These are phyloP conservation scores for Echites panduratus DNA, from an alignment of 257 asterid species.

Conservation along the genomic window DNA sequence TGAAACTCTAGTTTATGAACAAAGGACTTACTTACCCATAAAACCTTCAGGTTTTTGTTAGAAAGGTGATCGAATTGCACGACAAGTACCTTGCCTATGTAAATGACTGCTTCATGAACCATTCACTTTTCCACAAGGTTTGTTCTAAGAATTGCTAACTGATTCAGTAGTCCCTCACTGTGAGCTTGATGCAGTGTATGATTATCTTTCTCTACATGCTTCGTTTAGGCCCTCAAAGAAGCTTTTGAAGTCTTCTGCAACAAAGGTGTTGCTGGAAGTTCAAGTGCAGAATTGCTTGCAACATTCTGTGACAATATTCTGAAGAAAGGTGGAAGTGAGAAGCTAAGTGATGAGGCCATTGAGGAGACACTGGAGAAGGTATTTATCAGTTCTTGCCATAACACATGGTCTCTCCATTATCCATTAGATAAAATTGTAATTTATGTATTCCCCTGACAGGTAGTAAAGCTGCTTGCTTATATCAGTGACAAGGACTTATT, in stretches of 20 bases:
- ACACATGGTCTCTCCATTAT: background rate
- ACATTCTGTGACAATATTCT: constrained; percentile 97
- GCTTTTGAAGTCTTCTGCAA: constrained; percentile 98
- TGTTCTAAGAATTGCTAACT: constrained; percentile 19
- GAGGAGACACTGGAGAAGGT: constrained; percentile 98
- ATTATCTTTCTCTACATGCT: constrained; percentile 8
- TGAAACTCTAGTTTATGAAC: constrained; percentile 10
- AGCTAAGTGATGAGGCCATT: constrained; percentile 95
- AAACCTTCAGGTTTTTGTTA: constrained; percentile 69
- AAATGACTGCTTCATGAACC: constrained; percentile 75
- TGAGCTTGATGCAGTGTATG: background rate
- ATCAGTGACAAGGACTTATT: constrained; percentile 94
- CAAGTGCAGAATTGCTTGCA: constrained; percentile 97
- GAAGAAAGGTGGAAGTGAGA: constrained; percentile 97
- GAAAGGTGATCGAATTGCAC: constrained; percentile 90
- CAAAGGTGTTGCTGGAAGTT: constrained; percentile 97
- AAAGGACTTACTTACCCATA: constrained; percentile 14
- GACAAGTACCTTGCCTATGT: constrained; percentile 95
- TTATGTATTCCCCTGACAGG: constrained; percentile 40
- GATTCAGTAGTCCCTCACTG: background rate
- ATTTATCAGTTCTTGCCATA: background rate
- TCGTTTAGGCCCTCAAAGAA: constrained; percentile 86
- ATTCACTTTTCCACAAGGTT: constrained; percentile 99
- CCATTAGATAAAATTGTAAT: constrained; percentile 16
- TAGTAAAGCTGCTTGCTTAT: constrained; percentile 91